Base-by-base conservation (phyloP, 768 basidiomycete genomes). In the Suillus luteus region DNA sequence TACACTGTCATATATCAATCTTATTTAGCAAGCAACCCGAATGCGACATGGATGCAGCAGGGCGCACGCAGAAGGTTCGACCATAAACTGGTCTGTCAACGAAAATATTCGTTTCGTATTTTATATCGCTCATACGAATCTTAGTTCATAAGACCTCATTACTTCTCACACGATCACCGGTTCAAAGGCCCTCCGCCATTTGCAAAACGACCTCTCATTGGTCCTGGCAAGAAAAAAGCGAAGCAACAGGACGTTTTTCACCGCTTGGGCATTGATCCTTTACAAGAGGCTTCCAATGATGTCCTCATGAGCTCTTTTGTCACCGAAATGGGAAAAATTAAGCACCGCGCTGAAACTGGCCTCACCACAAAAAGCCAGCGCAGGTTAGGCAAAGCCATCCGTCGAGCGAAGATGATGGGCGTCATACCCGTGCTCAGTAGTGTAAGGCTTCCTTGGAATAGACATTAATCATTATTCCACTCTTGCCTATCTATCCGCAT, bases 341-440 rank as follows among this genome's bases (percentile, higher is more conserved):
- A 82, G 66, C 77, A 80, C n/a, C 84, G 96, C 60, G 81, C 84
- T 10, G 72, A 83, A 37, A 96, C 93, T 0, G 78, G 82, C 7
- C 79, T 98, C 52, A 94, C 95, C 2, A 83, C 86, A 75, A 88
- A 87, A 77, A 90, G 79, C 61, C 96, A 97, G 74, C 83, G 93
- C 51, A 81, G 82, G 65, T 68, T 97, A 5, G 91, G 86, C 64
- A 94, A 94, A 76, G 92, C 95, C 51, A 89, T 97, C 63, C 87
- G 91, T 52, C 81, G 96, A 64, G 91, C 96, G 64, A 92, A 90
- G 78, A 89, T 89, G 83, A 95, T 96, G 92, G 96, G 96, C 46
- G 72, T 93, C 62, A 85, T 96, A 60, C 91, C 93, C 5, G 67
- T 78, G 60, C 76, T 77, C 52, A 78, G 78, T 52, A 71, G 67